phyloP scores from a whole-genome alignment of 352 stramenopile species.

The Pythium utonaiense region DNA sequence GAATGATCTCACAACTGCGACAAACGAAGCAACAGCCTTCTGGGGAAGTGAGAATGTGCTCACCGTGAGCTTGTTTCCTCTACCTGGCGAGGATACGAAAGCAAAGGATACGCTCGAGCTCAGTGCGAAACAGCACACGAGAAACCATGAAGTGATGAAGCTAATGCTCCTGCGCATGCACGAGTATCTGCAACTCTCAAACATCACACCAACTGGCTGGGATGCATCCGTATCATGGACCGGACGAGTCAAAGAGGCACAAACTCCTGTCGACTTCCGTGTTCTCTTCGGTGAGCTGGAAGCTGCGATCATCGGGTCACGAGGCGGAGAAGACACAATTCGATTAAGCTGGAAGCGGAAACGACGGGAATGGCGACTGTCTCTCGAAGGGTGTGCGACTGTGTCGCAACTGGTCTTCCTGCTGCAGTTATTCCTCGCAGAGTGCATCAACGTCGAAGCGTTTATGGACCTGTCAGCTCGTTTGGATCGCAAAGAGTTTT shows the following conservation, averaged over 20 bases:
- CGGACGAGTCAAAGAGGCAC: slow-evolving; percentile 28
- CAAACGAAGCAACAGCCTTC: neutral
- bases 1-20: slow-evolving; percentile 10
- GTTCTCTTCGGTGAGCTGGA: slow-evolving; percentile 60
- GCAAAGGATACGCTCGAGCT: slow-evolving; percentile 43
- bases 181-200: slow-evolving; percentile 53
- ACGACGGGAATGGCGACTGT: slow-evolving; percentile 67
- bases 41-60: slow-evolving; percentile 22
- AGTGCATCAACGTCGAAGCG: slow-evolving; percentile 76
- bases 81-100: slow-evolving; percentile 50
- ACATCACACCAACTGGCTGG: slow-evolving; percentile 46
- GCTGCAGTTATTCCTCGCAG: slow-evolving; percentile 64
- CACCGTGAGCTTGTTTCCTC: slow-evolving; percentile 56
- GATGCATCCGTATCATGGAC: slow-evolving; percentile 44
- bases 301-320: slow-evolving; percentile 40
- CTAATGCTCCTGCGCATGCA: slow-evolving; percentile 63
- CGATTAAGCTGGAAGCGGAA: slow-evolving; percentile 73
- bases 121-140: slow-evolving; percentile 38
- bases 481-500: slow-evolving; percentile 71
- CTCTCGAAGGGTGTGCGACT: slow-evolving; percentile 58
- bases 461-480: slow-evolving; percentile 75
- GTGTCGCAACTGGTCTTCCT: slow-evolving; percentile 71
- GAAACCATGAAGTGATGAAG: slow-evolving; percentile 40
- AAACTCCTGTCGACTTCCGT: slow-evolving; percentile 31
- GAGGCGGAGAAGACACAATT: slow-evolving; percentile 50